These are phyloP conservation scores for Microstroma glucosiphilum DNA, from an alignment of 1,284 basidiomycete species.

Conservation along the genomic window DNA sequence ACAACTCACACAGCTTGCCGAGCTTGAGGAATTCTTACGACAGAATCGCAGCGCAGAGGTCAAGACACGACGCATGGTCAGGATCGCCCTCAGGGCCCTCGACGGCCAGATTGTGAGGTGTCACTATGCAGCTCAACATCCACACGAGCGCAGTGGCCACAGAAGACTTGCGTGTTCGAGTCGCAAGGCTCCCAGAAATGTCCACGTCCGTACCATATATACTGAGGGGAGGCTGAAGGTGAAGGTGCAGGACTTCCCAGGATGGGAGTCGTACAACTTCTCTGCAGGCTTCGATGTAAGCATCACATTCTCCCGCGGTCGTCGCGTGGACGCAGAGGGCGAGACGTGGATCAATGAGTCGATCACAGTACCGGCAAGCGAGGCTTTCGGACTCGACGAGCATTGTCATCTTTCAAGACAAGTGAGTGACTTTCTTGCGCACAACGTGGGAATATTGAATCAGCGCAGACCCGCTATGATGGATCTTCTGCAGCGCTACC, in stretches of 20 bases:
- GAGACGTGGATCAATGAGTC: slow-evolving; percentile 45
- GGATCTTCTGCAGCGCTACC: slow-evolving; percentile 58
- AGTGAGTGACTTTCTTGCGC: slow-evolving; percentile 63
- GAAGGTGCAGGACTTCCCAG: slow-evolving; percentile 58
- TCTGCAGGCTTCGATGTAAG: slow-evolving; percentile 61
- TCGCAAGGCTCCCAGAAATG: neutral
- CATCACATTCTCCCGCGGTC: slow-evolving; percentile 58
- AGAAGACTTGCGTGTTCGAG: neutral
- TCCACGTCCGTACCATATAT: slow-evolving; percentile 51
- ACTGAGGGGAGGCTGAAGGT: slow-evolving; percentile 59
- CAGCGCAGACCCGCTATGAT: slow-evolving; percentile 56
- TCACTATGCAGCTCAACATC: slow-evolving; percentile 55
- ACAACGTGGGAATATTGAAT: slow-evolving; percentile 60
- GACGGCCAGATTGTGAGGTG: slow-evolving; percentile 63
- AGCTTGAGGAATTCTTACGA: slow-evolving; percentile 61
- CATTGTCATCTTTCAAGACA: slow-evolving; percentile 63
- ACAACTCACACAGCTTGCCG: slow-evolving; percentile 56
- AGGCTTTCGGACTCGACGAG: slow-evolving; percentile 63
- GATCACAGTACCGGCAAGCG: slow-evolving; percentile 56
- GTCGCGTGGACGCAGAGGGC: slow-evolving; percentile 34
- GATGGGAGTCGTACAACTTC: slow-evolving; percentile 60
- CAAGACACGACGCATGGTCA: slow-evolving; percentile 59
- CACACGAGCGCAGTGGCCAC: neutral
- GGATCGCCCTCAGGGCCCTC: slow-evolving; percentile 64
- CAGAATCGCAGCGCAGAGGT: slow-evolving; percentile 63